These are phyloP conservation scores for Acarospora socialis DNA, from an alignment of 2,329 filamentous ascomycete genomes.

Conservation along the genomic window DNA sequence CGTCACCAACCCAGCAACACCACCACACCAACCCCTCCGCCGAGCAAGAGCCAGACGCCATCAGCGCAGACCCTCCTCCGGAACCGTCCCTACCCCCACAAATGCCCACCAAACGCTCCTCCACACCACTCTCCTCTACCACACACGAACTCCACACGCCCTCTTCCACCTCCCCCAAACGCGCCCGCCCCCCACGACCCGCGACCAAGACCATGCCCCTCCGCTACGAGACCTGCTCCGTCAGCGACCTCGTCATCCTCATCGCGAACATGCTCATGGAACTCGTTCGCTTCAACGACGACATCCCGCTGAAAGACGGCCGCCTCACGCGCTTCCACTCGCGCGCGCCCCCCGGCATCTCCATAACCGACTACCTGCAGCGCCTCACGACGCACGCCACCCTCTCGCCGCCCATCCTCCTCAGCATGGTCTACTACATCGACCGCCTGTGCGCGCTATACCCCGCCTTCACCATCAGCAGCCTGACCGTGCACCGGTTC, in stretches of 20 bases:
- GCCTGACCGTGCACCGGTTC: constrained; percentile 90
- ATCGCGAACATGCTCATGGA: constrained; percentile 95
- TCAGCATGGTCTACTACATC: constrained; percentile 98
- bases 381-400: constrained; percentile 89
- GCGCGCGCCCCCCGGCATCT: constrained; percentile 77
- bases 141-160: constrained; percentile 16
- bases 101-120: constrained; percentile 17
- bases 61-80: constrained; percentile 6
- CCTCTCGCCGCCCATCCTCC: constrained; percentile 78
- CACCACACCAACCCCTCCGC: constrained; percentile 10
- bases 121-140: constrained; percentile 14
- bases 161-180: constrained; percentile 25
- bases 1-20: constrained; percentile 13
- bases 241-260: constrained; percentile 76
- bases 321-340: constrained; percentile 91
- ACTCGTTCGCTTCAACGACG: constrained; percentile 84
- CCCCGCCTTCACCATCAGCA: constrained; percentile 90
- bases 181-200: constrained; percentile 30
- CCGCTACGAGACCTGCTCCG: constrained; percentile 66
- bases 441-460: constrained; percentile 87
- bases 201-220: constrained; percentile 42
- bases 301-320: constrained; percentile 67
- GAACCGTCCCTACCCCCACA: constrained; percentile 14
- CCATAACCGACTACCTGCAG: constrained; percentile 84
- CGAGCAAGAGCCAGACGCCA: constrained; percentile 13